Percentiles rank a stretch among this genome's conserved stretches.
Evolutionary conservation across 2,329 filamentous ascomycete species (phyloP).

Genomic region (Stagonosporopsis vannaccii): DNA sequence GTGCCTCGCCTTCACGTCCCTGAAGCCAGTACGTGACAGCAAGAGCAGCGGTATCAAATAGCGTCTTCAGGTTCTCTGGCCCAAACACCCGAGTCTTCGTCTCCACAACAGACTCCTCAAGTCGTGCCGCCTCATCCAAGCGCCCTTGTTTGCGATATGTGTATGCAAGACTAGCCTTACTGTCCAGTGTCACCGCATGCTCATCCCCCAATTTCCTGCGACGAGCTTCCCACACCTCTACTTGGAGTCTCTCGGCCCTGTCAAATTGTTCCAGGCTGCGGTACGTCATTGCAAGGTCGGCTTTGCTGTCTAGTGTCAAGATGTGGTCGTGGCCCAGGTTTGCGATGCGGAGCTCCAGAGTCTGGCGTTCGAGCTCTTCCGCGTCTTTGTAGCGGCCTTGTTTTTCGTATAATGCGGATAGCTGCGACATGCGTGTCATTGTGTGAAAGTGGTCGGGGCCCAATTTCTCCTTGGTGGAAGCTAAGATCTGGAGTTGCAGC

Average conservation of each 20-base stretch:
- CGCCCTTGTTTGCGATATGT: background rate
- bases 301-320: slow-evolving; percentile 6
- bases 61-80: slow-evolving; percentile 8
- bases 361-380: background rate
- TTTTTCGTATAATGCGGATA: background rate
- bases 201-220: slow-evolving; percentile 1
- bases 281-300: background rate
- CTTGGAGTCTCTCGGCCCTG: background rate
- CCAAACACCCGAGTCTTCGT: slow-evolving; percentile 12
- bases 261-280: background rate
- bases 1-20: background rate
- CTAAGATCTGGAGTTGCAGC: background rate
- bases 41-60: background rate
- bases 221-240: background rate
- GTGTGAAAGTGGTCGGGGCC: background rate
- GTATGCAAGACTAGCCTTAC: slow-evolving; percentile 1
- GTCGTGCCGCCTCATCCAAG: slow-evolving; percentile 8
- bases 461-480: background rate
- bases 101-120: background rate
- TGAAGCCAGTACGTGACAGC: background rate
- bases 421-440: background rate
- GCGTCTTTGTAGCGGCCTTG: slow-evolving; percentile 7
- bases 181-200: slow-evolving; percentile 7
- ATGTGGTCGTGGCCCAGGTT: background rate
- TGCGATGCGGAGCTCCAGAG: background rate